Base-by-base conservation (phyloP, 2,329 filamentous ascomycete genomes). In the Colletotrichum sp. region DNA sequence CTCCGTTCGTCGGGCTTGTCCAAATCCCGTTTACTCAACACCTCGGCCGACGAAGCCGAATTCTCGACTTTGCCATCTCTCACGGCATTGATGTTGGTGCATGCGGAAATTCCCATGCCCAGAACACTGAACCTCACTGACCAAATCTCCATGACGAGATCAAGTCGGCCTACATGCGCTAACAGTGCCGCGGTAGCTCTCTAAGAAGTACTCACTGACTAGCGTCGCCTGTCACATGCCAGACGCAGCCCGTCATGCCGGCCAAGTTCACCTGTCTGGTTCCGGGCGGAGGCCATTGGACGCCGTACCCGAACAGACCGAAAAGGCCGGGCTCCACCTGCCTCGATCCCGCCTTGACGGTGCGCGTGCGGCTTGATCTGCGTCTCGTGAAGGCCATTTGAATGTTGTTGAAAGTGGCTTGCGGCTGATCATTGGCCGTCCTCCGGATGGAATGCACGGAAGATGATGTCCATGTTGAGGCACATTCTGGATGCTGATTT, bases 301-400 rank as follows among this genome's bases (percentile, higher is more conserved):
- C 49, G 52, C 73, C 70, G 44, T 69, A 64, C 57, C 44, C 70
- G 73, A 61, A 72, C 36, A 39, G 69, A 44, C 73, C 69, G 64
- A 72, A 73, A 69, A 44, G 62, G 55, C 55, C 69, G 73, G 69
- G 62, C 44, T 27, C 73, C 64, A 76, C 57, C 69, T 68, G 25
- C 27, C 55, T 55, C 39, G 13, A 36, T 64, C 15, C 67, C 59
- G 67, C 71, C 71, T 27, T 59, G 57, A 71, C 55, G 67, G 30
- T 32, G 25, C 25, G 62, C 63, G 63, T 66, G 63, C 63, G 36
- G 63, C 34, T 36, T 66, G 36, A 30, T 32, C 29, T 32, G 59
- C 30, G 59, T 32, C 59, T 63, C 11, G 30, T 57, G 36, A 25
- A 36, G n/a, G 36, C n/a, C 13, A 49, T 25, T 63, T 29, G 36